A percentile compares a stretch with the other conserved stretches of the same genome.
Evolutionary conservation across 2,329 filamentous ascomycete species (phyloP).

Genomic region (Microsporum canis): DNA sequence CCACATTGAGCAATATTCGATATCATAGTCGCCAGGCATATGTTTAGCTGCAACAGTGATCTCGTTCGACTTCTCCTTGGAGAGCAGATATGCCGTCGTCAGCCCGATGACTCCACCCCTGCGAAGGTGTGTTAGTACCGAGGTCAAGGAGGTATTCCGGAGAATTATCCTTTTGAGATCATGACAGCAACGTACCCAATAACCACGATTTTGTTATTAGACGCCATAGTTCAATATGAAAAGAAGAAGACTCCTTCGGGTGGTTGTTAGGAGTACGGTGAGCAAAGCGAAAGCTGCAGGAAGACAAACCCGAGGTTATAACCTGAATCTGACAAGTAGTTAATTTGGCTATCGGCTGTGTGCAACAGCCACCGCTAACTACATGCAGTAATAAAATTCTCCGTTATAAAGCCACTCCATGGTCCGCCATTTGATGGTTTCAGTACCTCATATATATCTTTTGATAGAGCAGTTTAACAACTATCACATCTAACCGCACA

Average conservation of each 20-base stretch:
- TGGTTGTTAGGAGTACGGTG: neutral
- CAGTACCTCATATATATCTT: no score
- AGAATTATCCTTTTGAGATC: neutral
- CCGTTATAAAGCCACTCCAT: no score
- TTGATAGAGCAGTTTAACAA: no score
- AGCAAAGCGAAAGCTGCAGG: no score
- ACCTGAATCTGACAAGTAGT: no score
- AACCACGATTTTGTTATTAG: slow-evolving; percentile 29
- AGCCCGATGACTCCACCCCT: slow-evolving; percentile 57
- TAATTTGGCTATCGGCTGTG: no score
- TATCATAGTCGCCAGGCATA: slow-evolving; percentile 87
- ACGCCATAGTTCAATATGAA: neutral
- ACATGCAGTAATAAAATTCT: no score
- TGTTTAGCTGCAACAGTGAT: slow-evolving; percentile 72
- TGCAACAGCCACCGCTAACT: no score
- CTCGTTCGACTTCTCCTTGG: slow-evolving; percentile 43
- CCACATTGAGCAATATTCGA: slow-evolving; percentile 84
- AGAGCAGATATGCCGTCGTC: slow-evolving; percentile 53
- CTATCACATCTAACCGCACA: no score
- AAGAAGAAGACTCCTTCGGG: neutral
- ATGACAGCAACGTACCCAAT: slow-evolving; percentile 24
- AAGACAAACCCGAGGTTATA: no score
- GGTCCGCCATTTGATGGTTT: no score
- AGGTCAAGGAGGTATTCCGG: neutral
- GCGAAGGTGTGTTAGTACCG: neutral